Evolutionary conservation across 768 basidiomycete species (phyloP), one percentile per base, ranked within the genome.

Genomic region (Scleroderma bovista): DNA sequence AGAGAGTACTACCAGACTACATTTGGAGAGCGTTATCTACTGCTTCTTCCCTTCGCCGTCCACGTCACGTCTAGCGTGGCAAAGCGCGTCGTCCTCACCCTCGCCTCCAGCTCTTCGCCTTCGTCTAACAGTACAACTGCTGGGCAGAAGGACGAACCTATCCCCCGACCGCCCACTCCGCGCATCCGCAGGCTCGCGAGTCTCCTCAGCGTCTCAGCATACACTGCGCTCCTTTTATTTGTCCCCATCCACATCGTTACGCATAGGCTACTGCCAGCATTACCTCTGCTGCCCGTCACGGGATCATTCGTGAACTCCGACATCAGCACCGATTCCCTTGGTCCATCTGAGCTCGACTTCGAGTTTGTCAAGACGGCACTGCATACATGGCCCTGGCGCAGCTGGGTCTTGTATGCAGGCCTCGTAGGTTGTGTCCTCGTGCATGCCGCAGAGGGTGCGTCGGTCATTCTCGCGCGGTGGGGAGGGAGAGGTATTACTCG

Each of bases 1-100:
- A 71, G 90, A 46, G 90, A 91, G 67, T 91, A 90, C 67, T 93
- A 94, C 64, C 88, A 93, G 61, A 86, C 85, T 0, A 48, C 69
- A 0, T 75, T 83, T 45, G 78, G 78, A 19, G 89, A 93, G 65
- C 78, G 73, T 36, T 78, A 79, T 38, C 78, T 92, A 12, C 71
- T 93, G 10, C 70, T 87, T 29, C 68, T 70, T 1, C 90, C 91
- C 0, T 66, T 94, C n/a, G 69, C 69, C 26, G 59, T 83, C 9
- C 91, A 93, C 60, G 65, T 81, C 19, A 50, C 78, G 6, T 74
- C 86, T 1, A 80, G 79, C 3, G 51, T 78, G n/a, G 57, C 76
- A 8, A 84, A 84, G 53, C 80, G 89, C 2, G 50, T 86, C 6
- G 51, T 84, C 24, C 66, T 75, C 26, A 29, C 26, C 26, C 26